Percentiles rank a stretch among this genome's conserved stretches.
Evolutionary conservation across 768 basidiomycete genomes (phyloP).

Genomic region (Phlegmacium glaucopus): DNA sequence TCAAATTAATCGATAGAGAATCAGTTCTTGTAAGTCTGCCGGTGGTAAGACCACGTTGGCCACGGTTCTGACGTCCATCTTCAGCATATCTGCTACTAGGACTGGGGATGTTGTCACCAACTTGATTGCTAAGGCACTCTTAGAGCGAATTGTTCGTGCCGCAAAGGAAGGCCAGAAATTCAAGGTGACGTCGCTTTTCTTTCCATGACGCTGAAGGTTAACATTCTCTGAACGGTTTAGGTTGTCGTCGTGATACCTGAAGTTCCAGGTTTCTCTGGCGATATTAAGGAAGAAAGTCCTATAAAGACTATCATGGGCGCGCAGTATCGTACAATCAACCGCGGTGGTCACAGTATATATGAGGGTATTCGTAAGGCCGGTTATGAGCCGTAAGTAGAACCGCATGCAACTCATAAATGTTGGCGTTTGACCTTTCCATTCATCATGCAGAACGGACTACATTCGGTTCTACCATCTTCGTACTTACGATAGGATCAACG

Average conservation of each 20-base stretch:
- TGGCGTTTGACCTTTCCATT: no score
- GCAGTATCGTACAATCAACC: conserved; percentile 85
- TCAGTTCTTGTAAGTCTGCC: conserved; percentile 85
- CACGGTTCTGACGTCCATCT: no score
- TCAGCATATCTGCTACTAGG: conserved; percentile 79
- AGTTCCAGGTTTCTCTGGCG: conserved; percentile 84
- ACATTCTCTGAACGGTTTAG: no score
- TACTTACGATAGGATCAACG: conserved; percentile 87
- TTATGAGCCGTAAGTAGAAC: conserved; percentile 68
- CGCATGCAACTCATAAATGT: neutral
- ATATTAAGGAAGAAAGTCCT: conserved; percentile 62
- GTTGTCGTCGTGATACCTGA: conserved; percentile 89
- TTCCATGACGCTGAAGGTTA: no score
- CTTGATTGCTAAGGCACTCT: conserved; percentile 77
- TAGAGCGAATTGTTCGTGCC: conserved; percentile 80
- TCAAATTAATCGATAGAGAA: conserved; percentile 45
- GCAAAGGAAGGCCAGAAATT: conserved; percentile 70
- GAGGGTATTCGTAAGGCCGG: conserved; percentile 79
- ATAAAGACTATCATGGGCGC: conserved; percentile 86
- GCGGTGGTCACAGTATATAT: conserved; percentile 84
- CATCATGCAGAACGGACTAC: conserved; percentile 78
- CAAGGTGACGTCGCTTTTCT: conserved; percentile 63
- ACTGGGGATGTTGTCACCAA: conserved; percentile 72
- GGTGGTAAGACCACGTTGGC: neutral
- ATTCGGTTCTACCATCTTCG: conserved; percentile 93